Base-by-base conservation (phyloP, 371 early-diverging fungal genomes). In the Syncephalastrum contaminatum region DNA sequence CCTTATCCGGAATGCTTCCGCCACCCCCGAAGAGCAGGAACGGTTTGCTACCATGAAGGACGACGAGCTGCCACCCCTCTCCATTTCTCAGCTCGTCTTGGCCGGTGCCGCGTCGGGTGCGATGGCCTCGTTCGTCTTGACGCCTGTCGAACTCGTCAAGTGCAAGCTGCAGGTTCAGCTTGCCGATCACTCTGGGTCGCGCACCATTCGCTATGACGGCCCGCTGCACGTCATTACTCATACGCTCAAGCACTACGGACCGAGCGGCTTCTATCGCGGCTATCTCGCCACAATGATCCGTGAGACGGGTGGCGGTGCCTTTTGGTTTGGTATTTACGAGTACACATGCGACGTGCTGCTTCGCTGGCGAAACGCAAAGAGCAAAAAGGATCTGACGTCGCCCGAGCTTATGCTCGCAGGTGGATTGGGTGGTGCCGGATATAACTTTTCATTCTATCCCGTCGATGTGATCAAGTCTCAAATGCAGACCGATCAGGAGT, bases 321-420 rank as follows among this genome's bases (percentile, higher is more conserved):
- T 89, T 14, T 98, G 97, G 97, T 98, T 98, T 66, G 97, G 97
- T 56, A 79, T 89, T 6, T 98, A 98, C 61, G 97, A 98, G 70
- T 71, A 85, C 30, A 76, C 83, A 1, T 88, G 90, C 57, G 75
- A 77, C 14, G 62, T 74, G 22, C 73, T 91, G 58, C 75, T 94
- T 15, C 56, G 30, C 12, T 43, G 48, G 10, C 61, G 48, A 1
- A 56, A 67, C 20, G 62, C 39, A 1, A 58, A 80, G 18, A 65
- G 77, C 20, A 88, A 89, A 54, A 67, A 73, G 13, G 86, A 87
- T 59, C 56, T 93, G 24, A 67, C 77, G 2, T 67, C 89, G 0
- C 63, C 63, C 25, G 85, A 92, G 39, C 72, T 97, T 42, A 91
- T 96, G 84, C 40, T 79, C 5, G 93, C 94, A 7, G 98, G 98